Evolutionary conservation across 768 basidiomycete genomes (phyloP).

Genomic region (Coprinellus micaceus): DNA sequence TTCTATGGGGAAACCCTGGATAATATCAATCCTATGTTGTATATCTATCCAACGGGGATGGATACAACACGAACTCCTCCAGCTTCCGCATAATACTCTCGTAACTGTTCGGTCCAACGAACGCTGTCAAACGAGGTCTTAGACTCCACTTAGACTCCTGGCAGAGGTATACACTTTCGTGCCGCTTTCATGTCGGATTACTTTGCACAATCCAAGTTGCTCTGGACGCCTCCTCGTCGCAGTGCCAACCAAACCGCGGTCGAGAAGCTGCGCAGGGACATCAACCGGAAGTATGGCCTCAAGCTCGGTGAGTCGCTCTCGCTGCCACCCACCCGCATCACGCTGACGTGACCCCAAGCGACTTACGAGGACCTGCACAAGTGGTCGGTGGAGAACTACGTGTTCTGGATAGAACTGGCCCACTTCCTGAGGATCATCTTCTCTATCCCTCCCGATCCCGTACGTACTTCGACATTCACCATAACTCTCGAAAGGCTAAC

Average conservation of each 20-base stretch:
- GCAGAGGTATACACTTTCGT: neutral
- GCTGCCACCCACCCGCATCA: neutral
- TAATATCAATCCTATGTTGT: neutral
- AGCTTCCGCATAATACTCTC: neutral
- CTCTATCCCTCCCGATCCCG: slow-evolving; percentile 51
- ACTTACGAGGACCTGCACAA: slow-evolving; percentile 64
- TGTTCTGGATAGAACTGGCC: slow-evolving; percentile 73
- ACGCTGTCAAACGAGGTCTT: neutral
- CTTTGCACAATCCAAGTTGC: slow-evolving; percentile 21
- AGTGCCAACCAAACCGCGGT: slow-evolving; percentile 35
- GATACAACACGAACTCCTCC: too few species aligned
- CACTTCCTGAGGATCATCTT: slow-evolving; percentile 57
- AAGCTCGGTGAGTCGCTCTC: slow-evolving; percentile 42
- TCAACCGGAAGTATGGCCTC: slow-evolving; percentile 62
- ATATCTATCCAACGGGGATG: neutral
- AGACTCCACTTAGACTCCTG: neutral
- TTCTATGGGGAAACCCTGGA: slow-evolving; percentile 7
- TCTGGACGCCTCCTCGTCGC: slow-evolving; percentile 52
- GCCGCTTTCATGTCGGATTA: slow-evolving; percentile 5
- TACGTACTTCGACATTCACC: slow-evolving; percentile 15
- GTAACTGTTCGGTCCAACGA: neutral
- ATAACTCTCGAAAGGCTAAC: neutral
- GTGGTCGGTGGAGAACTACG: slow-evolving; percentile 63
- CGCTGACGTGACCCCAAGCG: slow-evolving; percentile 31
- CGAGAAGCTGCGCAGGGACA: slow-evolving; percentile 51